Base-by-base conservation (phyloP, 2,329 filamentous ascomycete species). In the Hymenoscyphus linearis region DNA sequence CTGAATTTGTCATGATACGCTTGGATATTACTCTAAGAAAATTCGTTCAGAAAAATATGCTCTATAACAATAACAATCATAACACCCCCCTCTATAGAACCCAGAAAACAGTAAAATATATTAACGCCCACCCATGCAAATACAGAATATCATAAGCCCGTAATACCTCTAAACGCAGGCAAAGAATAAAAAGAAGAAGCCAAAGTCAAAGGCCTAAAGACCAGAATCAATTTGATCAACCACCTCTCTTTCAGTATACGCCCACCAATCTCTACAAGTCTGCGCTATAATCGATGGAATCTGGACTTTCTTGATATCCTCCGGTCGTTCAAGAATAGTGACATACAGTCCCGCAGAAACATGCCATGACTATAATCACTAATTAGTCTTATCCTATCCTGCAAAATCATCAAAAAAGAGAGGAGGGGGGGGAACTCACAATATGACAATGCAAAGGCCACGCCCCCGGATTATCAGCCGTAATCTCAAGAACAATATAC, bases 361-460 rank as follows among this genome's bases (percentile, higher is more conserved):
- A 61, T 83, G 80, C 79, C 79, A 82, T 9, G 78, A 76, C 75
- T 72, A 86, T 18, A 22, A n/a, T 34, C 14, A 13, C 31, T 12
- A 25, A 13, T 55, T 37, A 55, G 54, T 13, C 27, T 31, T 10
- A 14, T 18, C 14, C 12, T 13, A 3, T 6, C n/a, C n/a, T n/a
- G 4, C 9, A 14, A 3, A 31, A 31, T 10, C 9, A 16, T 6
- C 9, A 35, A 13, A 6, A 34, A 37, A 25, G 9, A 36, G 13
- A 14, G 53, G 4, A 31, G n/a, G n/a, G 3, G 5, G 12, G 25
- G 55, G 10, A 52, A 25, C 58, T 25, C 7, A 52, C 77, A 6
- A 81, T 78, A 61, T 81, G 79, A 10, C 78, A 80, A 61, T 79
- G 78, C 55, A 82, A 71, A 1, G 79, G 77, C 80, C 80, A 83